Evolutionary conservation across 2,329 filamentous ascomycete genomes (phyloP).

Genomic region (Alternaria ventricosa): DNA sequence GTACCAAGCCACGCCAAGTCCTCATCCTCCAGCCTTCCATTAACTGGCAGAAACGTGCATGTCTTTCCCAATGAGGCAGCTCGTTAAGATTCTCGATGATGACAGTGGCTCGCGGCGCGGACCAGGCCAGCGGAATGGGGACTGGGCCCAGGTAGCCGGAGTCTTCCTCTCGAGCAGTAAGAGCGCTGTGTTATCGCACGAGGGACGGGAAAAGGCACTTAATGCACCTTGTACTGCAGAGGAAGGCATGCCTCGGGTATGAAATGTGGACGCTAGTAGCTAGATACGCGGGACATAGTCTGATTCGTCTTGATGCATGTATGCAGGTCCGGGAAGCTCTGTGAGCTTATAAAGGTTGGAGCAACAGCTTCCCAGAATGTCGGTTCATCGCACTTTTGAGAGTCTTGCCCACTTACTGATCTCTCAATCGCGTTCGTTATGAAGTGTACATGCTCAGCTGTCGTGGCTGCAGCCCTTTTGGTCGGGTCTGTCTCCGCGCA

Average conservation of each 20-base stretch:
- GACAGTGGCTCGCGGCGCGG: conserved; percentile 26
- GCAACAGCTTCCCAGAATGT: conserved; percentile 18
- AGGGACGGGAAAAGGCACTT: conserved; percentile 26
- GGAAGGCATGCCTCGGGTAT: conserved; percentile 16
- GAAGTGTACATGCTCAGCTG: conserved; percentile 38
- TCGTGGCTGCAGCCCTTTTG: conserved; percentile 38
- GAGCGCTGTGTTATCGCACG: conserved; percentile 38
- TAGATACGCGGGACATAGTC: conserved; percentile 3
- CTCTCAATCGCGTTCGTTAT: conserved; percentile 33
- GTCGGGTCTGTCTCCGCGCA: conserved; percentile 51
- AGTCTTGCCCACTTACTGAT: conserved; percentile 17
- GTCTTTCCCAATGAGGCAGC: conserved; percentile 33
- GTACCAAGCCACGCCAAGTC: conserved; percentile 6
- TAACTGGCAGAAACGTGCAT: conserved; percentile 18
- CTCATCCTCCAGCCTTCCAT: conserved; percentile 6
- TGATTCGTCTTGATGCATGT: conserved; percentile 11
- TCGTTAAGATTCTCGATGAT: conserved; percentile 25
- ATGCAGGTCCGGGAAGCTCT: conserved; percentile 33
- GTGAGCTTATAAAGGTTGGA: conserved; percentile 39
- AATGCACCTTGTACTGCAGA: conserved; percentile 14
- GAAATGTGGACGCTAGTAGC: conserved; percentile 21
- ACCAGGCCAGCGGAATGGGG: conserved; percentile 25
- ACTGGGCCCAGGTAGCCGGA: conserved; percentile 27
- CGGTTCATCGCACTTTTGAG: conserved; percentile 26
- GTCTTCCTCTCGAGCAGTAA: conserved; percentile 37